Evolutionary conservation across 2,329 filamentous ascomycete species (phyloP).

Genomic region (Colletotrichum sp.): DNA sequence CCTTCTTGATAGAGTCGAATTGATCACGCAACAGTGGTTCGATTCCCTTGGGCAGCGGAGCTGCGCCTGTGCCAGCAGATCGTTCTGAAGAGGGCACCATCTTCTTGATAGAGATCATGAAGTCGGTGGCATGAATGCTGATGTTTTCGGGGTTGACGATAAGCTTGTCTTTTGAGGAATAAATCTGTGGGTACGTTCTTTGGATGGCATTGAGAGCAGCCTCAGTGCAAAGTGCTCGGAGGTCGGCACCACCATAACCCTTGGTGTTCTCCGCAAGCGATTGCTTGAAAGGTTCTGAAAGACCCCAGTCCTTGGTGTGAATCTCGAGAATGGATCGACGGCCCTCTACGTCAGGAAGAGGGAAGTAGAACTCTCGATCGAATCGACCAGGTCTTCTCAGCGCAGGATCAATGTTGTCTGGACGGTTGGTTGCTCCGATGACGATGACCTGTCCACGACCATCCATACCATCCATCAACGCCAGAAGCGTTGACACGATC

Average conservation of each 20-base stretch:
- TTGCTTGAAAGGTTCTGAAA: slow-evolving; percentile 79
- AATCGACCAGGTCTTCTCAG: slow-evolving; percentile 92
- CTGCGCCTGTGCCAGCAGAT: slow-evolving; percentile 83
- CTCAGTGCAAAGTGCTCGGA: slow-evolving; percentile 93
- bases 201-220: slow-evolving; percentile 96
- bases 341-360: slow-evolving; percentile 80
- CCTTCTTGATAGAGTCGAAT: slow-evolving; percentile 69
- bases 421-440: slow-evolving; percentile 97
- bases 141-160: slow-evolving; percentile 87
- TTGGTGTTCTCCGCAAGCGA: slow-evolving; percentile 88
- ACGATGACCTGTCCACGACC: slow-evolving; percentile 98
- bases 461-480: slow-evolving; percentile 97
- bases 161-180: slow-evolving; percentile 87
- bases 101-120: slow-evolving; percentile 96
- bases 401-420: slow-evolving; percentile 96
- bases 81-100: slow-evolving; percentile 94
- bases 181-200: slow-evolving; percentile 94
- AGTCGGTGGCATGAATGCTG: slow-evolving; percentile 88
- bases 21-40: slow-evolving; percentile 81
- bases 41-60: slow-evolving; percentile 78
- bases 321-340: slow-evolving; percentile 91
- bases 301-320: slow-evolving; percentile 91
- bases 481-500: slow-evolving; percentile 92
- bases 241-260: slow-evolving; percentile 94
- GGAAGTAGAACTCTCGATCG: slow-evolving; percentile 98